phyloP scores from a whole-genome alignment of 176 grass and related monocot genomes.

The Paspalum notatum region DNA sequence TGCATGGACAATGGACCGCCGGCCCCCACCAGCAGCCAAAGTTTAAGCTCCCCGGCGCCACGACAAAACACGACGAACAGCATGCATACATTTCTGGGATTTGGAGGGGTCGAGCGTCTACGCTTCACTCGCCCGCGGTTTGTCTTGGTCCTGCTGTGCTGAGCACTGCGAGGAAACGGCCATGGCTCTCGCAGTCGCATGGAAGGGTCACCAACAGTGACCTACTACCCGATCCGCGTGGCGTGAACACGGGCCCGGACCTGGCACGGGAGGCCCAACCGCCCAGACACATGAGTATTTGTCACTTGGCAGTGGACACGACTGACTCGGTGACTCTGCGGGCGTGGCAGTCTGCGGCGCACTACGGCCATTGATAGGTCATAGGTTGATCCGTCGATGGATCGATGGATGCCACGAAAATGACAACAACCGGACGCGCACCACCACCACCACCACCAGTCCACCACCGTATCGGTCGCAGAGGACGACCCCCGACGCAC shows the following conservation, averaged over 20 bases:
- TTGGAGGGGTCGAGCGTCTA: too few relatives aligned
- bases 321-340: conserved; percentile 7
- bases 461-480: neutral
- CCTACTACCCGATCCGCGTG: neutral
- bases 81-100: neutral
- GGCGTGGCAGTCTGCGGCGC: conserved; percentile 34
- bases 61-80: neutral
- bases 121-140: too few relatives aligned
- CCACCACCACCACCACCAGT: conserved; percentile 2
- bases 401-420: neutral
- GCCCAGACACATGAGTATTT: neutral
- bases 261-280: too few relatives aligned
- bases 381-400: neutral
- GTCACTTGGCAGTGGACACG: too few relatives aligned
- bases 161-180: neutral
- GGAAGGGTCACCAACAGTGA: conserved; percentile 1
- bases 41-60: conserved; percentile 18
- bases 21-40: neutral
- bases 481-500: conserved; percentile 7
- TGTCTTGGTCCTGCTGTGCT: conserved; percentile 20
- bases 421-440: conserved; percentile 40
- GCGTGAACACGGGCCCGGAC: too few relatives aligned
- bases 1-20: neutral
- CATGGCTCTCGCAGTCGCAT: neutral
- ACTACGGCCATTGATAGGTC: conserved; percentile 26